Evolutionary conservation across 108 stramenopile genomes (phyloP), one percentile per base, ranked within the genome.

Genomic region (Pseudonitzschia multiseries): DNA sequence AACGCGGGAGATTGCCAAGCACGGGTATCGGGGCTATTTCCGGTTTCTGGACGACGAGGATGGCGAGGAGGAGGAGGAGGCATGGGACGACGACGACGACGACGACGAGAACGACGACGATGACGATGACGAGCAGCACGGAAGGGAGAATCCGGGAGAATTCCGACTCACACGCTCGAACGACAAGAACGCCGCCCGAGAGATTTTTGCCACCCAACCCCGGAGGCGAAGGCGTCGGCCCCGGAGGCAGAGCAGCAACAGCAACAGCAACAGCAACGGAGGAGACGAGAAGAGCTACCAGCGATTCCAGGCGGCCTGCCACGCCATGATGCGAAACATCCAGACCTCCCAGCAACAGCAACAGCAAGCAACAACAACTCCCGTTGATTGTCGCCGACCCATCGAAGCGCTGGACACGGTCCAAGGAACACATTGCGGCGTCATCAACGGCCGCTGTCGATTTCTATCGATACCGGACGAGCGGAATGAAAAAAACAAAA

Each of bases 261-360:
- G 32, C 24, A 0, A 8, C 54, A 51, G 8, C 32, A 32, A 65
- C 27, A 13, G 33, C 21, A 54, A 32, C 29, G 31, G 64, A 20
- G 52, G 52, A 27, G 61, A n/a, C 8, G 53, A 54, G 15, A 51
- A 70, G 20, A 57, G 70, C 20, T 77, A 61, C 24, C 24, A 66
- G n/a, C 81, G 88, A 62, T 94, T 94, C 67, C 87, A 91, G 61
- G 88, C 79, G 24, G 93, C 93, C 0, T 90, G 88, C 69, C 80
- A 76, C 54, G 87, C 90, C 69, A 87, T 91, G 61, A 88, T 90
- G 86, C 73, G 76, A 76, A 85, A 74, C 57, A 57, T 70, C 78
- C 26, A 61, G 74, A 61, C 75, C 67, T 66, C 57, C 24, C 69
- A 80, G 28, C 48, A 44, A 17, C 21, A 44, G n/a, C n/a, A n/a